phyloP scores from a whole-genome alignment of 768 basidiomycete genomes.

The Lactarius trivialis region DNA sequence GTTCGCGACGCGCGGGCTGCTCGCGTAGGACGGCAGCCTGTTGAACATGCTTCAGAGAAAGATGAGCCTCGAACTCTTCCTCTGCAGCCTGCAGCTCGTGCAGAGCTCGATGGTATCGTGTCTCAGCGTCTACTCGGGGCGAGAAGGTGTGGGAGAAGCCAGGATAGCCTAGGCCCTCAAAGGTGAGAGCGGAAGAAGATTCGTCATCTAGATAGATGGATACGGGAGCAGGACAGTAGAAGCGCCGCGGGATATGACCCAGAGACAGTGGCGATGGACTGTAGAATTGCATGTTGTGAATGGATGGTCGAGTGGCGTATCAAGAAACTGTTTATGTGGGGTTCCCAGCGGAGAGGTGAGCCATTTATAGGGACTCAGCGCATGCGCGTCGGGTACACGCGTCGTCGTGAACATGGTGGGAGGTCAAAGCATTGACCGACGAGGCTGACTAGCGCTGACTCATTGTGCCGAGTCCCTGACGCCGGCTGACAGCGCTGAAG shows the following conservation, averaged over 20 bases:
- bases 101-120: slow-evolving; percentile 20
- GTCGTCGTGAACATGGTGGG: slow-evolving; percentile 1
- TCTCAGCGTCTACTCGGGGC: neutral
- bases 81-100: slow-evolving; percentile 19
- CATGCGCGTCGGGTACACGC: slow-evolving; percentile 17
- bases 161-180: neutral
- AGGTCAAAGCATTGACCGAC: neutral
- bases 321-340: neutral
- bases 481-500: no score
- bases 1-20: slow-evolving; percentile 1
- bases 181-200: neutral
- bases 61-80: slow-evolving; percentile 10
- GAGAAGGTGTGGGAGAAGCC: neutral
- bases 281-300: slow-evolving; percentile 11
- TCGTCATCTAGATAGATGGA: neutral
- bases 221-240: neutral
- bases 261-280: neutral
- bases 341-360: neutral
- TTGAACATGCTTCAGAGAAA: slow-evolving; percentile 2
- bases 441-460: neutral
- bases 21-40: slow-evolving; percentile 2
- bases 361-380: slow-evolving; percentile 16
- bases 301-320: neutral
- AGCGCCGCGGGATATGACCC: neutral
- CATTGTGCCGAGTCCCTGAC: neutral